phyloP scores from a whole-genome alignment of 208 protist genomes.

The Trypanosoma caninum region DNA sequence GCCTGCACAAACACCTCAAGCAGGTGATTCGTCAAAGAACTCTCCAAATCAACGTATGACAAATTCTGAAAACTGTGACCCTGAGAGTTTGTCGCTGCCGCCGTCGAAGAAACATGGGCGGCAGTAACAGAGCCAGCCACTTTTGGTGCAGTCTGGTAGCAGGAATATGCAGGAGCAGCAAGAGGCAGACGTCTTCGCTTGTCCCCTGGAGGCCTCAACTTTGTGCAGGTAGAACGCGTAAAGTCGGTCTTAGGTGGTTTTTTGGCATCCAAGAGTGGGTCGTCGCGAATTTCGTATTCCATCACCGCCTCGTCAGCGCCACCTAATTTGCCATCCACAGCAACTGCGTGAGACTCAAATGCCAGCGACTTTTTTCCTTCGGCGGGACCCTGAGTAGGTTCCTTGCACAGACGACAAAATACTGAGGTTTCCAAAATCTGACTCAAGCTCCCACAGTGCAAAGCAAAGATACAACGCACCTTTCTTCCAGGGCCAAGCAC shows the following conservation, averaged over 20 bases:
- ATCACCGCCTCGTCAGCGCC: conserved; percentile 6
- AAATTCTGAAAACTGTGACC: neutral
- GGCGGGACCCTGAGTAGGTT: conserved; percentile 15
- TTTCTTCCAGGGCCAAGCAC: conserved; percentile 45
- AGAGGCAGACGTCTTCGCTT: conserved; percentile 28
- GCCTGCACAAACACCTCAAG: conserved; percentile 82
- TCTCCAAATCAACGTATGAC: conserved; percentile 21
- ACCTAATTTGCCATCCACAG: neutral
- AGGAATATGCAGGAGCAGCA: conserved; percentile 27
- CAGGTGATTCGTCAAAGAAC: conserved; percentile 32
- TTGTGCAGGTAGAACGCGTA: conserved; percentile 34
- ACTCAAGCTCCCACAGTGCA: conserved; percentile 77
- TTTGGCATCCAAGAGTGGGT: conserved; percentile 19
- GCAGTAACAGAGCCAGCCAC: conserved; percentile 12
- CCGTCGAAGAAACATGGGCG: neutral
- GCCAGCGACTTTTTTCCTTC: neutral
- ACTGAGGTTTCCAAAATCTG: conserved; percentile 70
- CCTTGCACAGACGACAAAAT: conserved; percentile 52
- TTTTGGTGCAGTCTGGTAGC: conserved; percentile 27
- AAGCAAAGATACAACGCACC: conserved; percentile 41
- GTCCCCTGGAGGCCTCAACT: neutral
- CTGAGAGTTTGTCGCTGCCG: neutral
- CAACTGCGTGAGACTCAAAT: neutral
- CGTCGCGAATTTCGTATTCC: conserved; percentile 8
- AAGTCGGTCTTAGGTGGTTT: conserved; percentile 15